These are phyloP conservation scores for Brassica juncea DNA, from an alignment of 345 rosid species.

Conservation along the genomic window DNA sequence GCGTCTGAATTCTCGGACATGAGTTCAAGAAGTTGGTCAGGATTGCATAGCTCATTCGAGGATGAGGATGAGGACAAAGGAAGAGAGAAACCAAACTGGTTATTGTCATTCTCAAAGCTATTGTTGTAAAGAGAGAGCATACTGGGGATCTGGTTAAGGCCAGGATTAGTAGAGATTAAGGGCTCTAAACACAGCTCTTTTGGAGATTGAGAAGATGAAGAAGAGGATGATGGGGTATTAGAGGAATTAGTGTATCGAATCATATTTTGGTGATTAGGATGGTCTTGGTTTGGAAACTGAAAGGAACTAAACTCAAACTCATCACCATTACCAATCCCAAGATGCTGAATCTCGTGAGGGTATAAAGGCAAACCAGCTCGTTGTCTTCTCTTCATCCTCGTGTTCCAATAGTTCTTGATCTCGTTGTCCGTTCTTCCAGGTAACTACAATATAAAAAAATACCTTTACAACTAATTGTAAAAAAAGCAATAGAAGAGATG, in stretches of 20 bases:
- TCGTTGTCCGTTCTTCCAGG: conserved; percentile 93
- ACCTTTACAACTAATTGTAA: neutral
- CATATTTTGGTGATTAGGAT: conserved; percentile 21
- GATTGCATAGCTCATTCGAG: conserved; percentile 27
- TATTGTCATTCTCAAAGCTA: conserved; percentile 22
- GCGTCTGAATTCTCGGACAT: conserved; percentile 27
- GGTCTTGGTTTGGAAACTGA: conserved; percentile 41
- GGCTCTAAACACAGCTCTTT: conserved; percentile 30
- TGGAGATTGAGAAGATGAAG: conserved; percentile 37
- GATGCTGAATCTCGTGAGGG: conserved; percentile 53
- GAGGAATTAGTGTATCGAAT: conserved; percentile 29
- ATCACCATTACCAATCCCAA: conserved; percentile 5
- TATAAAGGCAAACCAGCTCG: conserved; percentile 73
- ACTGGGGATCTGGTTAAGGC: conserved; percentile 29
- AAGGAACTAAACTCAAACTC: conserved; percentile 36
- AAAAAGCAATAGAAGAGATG: neutral
- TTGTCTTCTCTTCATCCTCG: conserved; percentile 72
- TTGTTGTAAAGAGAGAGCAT: conserved; percentile 37
- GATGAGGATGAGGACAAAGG: conserved; percentile 43
- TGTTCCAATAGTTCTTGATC: conserved; percentile 91
- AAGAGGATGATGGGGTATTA: conserved; percentile 39
- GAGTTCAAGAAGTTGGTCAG: conserved; percentile 32
- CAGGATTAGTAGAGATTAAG: conserved; percentile 31
- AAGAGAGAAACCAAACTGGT: conserved; percentile 31
- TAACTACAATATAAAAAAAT: conserved; percentile 43